Evolutionary conservation across 1,284 basidiomycete genomes (phyloP), one percentile per base, ranked within the genome.

Genomic region (Ganoderma leucocontextum): DNA sequence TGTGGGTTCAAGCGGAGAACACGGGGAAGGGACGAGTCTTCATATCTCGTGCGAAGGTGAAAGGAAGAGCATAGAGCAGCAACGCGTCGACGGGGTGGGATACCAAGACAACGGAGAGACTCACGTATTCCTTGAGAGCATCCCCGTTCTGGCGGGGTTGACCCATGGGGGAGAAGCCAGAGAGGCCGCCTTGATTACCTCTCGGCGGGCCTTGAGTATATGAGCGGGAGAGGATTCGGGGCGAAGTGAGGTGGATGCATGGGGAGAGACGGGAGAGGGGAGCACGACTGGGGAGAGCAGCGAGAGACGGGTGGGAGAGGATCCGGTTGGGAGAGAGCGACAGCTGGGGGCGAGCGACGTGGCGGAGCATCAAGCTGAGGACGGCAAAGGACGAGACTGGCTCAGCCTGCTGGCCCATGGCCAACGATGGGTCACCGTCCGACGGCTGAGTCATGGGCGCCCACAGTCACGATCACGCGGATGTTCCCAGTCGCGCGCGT

Each of bases 101-200:
- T 29, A 29, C 29, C 29, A 29, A 29, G 29, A 29, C 1, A 29
- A 29, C 29, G 22, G n/a, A 41, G 6, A 33, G 15, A 86, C 90
- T 72, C 74, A 93, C 92, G 76, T 90, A 95, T 88, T 95, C 91
- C 75, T 94, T 94, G 76, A 96, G 80, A 1, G 93, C 91, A 29
- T 94, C 93, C 12, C 95, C 94, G 76, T 95, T 94, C 79, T 91
- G 83, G 29, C 80, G 79, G 70, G 88, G 86, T 66, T 87, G 87
- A 63, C 83, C 84, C 61, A 87, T 85, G 63, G 87, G 74, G 74
- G 91, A 87, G 19, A 86, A 87, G 8, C 71, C 71, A 2, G 89
- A 89, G 72, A 90, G 87, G 2, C 87, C 86, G 38, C 85, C 84
- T 13, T 33, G 15, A 15, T 75, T 76, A 29, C 79, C 80, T 19